Evolutionary conservation across 805 yeast species (phyloP), one percentile per base, ranked within the genome.

Genomic region (Candida suzukii): DNA sequence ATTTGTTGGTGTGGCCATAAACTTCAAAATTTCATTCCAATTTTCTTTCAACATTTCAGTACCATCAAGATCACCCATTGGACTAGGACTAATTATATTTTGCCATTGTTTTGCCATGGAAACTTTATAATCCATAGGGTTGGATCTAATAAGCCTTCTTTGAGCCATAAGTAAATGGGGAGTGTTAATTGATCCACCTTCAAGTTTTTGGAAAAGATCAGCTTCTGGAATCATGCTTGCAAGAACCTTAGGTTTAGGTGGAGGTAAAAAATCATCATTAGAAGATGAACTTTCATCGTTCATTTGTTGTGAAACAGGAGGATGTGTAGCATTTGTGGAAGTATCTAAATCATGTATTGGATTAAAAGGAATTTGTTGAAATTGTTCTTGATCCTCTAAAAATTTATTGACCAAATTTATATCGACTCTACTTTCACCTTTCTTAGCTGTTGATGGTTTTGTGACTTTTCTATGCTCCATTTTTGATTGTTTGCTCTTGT

Each of bases 141-240:
- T 33, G 4, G 26, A 25, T 13, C 16, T 20, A 18, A 35, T 37
- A 20, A 36, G 19, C 16, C 37, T 19, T 31, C 40, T 38, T 24
- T 44, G 46, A 2, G 53, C 53, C 8, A 35, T 40, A 7, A 44
- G 37, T n/a, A 49, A 35, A 38, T 49, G 53, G 1, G 53, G 53
- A 4, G 53, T 49, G 2, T 44, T n/a, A 5, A 26, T 40, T 1
- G 44, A 32, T 6, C 50, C 51, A 4, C 40, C 47, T 16, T 49
- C 51, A 2, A 49, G 46, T 25, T 49, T 47, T 30, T 49, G 53
- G 35, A 49, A 49, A 8, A 49, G 39, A 14, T 49, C 53, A 12
- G 49, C 44, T 16, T 49, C 53, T 2, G 52, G 47, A 19, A 48
- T 45, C 45, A 42, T 45, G 20, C 45, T 44, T 8, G 36, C 33